Evolutionary conservation across 2,329 filamentous ascomycete genomes (phyloP).

Genomic region (Clarireedia sp.): DNA sequence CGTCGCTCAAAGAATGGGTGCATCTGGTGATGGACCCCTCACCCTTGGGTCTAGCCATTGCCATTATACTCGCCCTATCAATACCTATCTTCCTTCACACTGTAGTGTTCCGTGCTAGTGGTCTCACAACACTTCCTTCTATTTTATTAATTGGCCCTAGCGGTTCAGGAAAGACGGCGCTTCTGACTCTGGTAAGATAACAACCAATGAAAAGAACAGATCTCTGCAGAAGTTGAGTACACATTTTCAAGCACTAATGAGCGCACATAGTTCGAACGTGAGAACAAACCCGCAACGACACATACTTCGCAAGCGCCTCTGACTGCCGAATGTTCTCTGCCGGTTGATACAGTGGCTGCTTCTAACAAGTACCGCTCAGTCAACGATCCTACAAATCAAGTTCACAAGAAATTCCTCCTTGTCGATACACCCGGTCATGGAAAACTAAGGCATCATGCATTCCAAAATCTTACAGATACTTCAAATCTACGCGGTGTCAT

Average conservation of each 20-base stretch:
- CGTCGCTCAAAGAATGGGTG: constrained; percentile 30
- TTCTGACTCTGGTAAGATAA: constrained; percentile 62
- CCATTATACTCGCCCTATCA: constrained; percentile 60
- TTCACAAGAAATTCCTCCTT: constrained; percentile 64
- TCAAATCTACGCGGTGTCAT: constrained; percentile 63
- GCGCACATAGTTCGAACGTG: constrained; percentile 43
- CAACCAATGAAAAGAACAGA: neutral
- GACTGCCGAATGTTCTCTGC: constrained; percentile 47
- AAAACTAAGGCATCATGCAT: constrained; percentile 71
- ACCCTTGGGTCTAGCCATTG: constrained; percentile 54
- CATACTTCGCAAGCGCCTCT: constrained; percentile 57
- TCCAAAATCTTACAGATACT: constrained; percentile 40
- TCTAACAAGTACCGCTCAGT: constrained; percentile 58
- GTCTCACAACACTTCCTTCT: constrained; percentile 62
- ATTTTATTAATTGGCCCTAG: constrained; percentile 77
- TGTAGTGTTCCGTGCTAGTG: constrained; percentile 57
- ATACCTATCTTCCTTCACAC: constrained; percentile 72
- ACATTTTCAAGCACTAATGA: constrained; percentile 9
- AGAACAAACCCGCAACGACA: constrained; percentile 33
- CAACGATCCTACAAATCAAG: constrained; percentile 50
- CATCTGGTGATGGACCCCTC: constrained; percentile 54
- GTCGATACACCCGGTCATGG: constrained; percentile 92
- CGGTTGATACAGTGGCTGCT: constrained; percentile 40
- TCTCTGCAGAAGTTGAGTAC: neutral
- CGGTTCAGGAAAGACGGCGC: constrained; percentile 78